A percentile compares a stretch with the other conserved stretches of the same genome.
Evolutionary conservation across 768 basidiomycete genomes (phyloP).

Genomic region (Macrolepiota albuminosa): DNA sequence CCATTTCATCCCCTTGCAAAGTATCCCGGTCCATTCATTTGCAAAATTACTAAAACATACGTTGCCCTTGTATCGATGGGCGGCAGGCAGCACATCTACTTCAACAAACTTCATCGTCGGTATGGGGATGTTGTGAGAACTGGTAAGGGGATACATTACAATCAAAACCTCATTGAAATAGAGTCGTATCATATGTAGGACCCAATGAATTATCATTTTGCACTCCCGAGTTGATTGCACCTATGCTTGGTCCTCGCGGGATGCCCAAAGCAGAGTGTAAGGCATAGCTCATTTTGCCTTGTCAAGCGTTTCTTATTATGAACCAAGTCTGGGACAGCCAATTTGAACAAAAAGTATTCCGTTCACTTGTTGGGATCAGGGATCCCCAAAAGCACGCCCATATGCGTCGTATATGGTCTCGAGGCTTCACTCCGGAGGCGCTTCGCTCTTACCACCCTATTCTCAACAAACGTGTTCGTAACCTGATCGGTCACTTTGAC

Average conservation of each 20-base stretch:
- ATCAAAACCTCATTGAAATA: neutral
- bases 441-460: slow-evolving; percentile 24
- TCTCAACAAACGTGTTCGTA: slow-evolving; percentile 12
- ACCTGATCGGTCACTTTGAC: slow-evolving; percentile 20
- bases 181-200: slow-evolving; percentile 22
- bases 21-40: slow-evolving; percentile 42
- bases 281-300: slow-evolving; percentile 5
- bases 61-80: slow-evolving; percentile 22
- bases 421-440: slow-evolving; percentile 30
- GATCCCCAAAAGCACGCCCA: slow-evolving; percentile 28
- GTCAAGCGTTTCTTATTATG: neutral
- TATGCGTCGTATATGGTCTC: slow-evolving; percentile 35
- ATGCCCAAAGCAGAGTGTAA: slow-evolving; percentile 33
- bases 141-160: slow-evolving; percentile 29
- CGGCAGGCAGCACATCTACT: slow-evolving; percentile 40
- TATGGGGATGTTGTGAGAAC: slow-evolving; percentile 54
- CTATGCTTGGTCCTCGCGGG: slow-evolving; percentile 31
- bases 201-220: slow-evolving; percentile 43
- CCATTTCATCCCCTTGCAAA: slow-evolving; percentile 43
- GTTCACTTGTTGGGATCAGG: slow-evolving; percentile 25
- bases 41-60: slow-evolving; percentile 35
- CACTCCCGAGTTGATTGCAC: slow-evolving; percentile 25
- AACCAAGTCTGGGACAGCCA: slow-evolving; percentile 31
- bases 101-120: slow-evolving; percentile 37
- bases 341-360: slow-evolving; percentile 10